phyloP scores from a whole-genome alignment of 1,284 basidiomycete species.

The Apiotrichum akiyoshidainum region DNA sequence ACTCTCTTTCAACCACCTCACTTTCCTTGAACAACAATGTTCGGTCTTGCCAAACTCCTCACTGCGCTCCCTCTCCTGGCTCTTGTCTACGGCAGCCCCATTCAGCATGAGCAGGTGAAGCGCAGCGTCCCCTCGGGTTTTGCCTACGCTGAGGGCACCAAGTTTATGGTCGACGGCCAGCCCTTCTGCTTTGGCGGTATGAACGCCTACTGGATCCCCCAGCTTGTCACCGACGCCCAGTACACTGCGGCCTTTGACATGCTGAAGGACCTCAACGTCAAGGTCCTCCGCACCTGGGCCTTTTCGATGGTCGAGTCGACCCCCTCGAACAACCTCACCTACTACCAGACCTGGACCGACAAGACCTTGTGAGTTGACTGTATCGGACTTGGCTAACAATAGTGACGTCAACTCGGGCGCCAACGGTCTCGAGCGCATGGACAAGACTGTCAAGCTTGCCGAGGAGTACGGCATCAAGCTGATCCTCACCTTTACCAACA shows the following conservation, averaged over 20 bases:
- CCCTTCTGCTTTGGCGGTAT: neutral
- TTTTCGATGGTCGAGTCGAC: neutral
- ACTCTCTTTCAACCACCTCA: no score
- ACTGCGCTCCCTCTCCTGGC: no score
- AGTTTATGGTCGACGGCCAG: neutral
- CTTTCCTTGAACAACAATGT: no score
- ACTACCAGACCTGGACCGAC: neutral
- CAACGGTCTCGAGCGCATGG: conserved; percentile 4
- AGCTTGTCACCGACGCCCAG: neutral
- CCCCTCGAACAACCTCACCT: neutral
- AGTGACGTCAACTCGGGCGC: neutral
- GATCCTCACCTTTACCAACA: conserved; percentile 2
- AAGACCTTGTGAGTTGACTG: neutral
- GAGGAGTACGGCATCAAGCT: conserved; percentile 4
- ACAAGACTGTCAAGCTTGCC: neutral
- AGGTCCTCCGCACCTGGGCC: neutral
- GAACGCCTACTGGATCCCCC: conserved; percentile 1
- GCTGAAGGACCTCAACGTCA: neutral
- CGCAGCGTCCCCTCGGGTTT: neutral
- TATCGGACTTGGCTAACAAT: neutral
- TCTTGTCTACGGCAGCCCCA: no score
- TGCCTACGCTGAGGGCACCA: neutral
- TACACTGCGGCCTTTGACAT: neutral
- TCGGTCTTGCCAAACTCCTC: no score
- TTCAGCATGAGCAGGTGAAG: neutral